These are phyloP conservation scores for Nannizziopsis arthrosporioides DNA, from an alignment of 2,329 filamentous ascomycete genomes.

Conservation along the genomic window DNA sequence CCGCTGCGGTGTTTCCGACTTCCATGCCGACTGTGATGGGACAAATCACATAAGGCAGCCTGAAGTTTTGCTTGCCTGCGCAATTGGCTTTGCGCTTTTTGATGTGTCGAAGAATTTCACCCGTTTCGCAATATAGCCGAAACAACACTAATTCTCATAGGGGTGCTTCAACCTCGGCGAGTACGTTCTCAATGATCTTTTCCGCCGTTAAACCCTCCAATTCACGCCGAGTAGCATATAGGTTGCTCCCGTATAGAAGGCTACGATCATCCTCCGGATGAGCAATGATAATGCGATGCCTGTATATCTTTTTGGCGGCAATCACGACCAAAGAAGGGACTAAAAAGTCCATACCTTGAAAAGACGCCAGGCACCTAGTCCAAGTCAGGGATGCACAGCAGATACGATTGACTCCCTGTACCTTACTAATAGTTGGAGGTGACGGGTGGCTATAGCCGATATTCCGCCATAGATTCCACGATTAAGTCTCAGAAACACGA, in stretches of 20 bases:
- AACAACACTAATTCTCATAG: conserved; percentile 25
- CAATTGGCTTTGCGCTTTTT: too few species aligned
- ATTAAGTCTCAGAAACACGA: conserved; percentile 77
- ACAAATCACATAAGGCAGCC: too few species aligned
- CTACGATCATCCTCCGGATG: conserved; percentile 64
- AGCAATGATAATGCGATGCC: conserved; percentile 67
- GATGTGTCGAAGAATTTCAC: too few species aligned
- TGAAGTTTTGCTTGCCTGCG: too few species aligned
- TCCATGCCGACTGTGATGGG: too few species aligned
- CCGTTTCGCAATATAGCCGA: background rate
- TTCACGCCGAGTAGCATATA: conserved; percentile 54
- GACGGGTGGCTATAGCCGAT: conserved; percentile 63
- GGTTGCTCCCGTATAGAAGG: conserved; percentile 81
- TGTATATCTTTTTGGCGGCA: conserved; percentile 75
- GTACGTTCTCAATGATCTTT: conserved; percentile 47
- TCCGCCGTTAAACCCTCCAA: conserved; percentile 49
- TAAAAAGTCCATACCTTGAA: conserved; percentile 70
- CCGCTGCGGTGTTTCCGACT: too few species aligned
- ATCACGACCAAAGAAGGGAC: conserved; percentile 74
- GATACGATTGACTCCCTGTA: conserved; percentile 20
- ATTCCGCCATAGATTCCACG: conserved; percentile 70
- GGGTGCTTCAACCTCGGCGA: conserved; percentile 46
- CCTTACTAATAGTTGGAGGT: conserved; percentile 58
- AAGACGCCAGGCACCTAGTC: conserved; percentile 57
- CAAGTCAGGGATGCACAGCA: conserved; percentile 19